A percentile compares a stretch with the other conserved stretches of the same genome.
Conservation (phyloP, 345 rosid genomes). For the Aurinia saxatilis region DNA sequence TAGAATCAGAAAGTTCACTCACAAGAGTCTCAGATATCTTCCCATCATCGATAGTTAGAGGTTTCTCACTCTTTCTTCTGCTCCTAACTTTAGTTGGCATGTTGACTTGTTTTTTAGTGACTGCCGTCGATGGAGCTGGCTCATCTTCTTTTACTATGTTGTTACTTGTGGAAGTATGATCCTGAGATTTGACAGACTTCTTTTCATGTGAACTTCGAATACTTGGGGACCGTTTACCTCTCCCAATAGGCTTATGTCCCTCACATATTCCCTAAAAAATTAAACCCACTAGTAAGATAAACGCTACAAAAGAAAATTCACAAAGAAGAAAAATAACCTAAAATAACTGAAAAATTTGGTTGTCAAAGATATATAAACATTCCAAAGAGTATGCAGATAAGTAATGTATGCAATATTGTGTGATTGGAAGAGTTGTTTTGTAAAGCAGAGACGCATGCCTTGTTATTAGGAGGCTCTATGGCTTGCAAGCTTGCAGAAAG, state of each 20-base stretch:
- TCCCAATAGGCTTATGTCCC: slow-evolving; percentile 32
- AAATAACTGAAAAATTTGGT: neutral
- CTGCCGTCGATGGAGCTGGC: slow-evolving; percentile 38
- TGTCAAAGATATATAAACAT: neutral
- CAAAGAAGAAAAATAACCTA: neutral
- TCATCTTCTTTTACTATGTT: slow-evolving; percentile 39
- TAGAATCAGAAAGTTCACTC: slow-evolving; percentile 30
- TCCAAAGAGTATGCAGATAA: neutral
- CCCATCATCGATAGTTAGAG: slow-evolving; percentile 29
- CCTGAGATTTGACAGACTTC: slow-evolving; percentile 42
- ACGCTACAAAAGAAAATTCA: slow-evolving; percentile 1
- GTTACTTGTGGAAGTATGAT: slow-evolving; percentile 39
- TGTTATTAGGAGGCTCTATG: slow-evolving; percentile 36
- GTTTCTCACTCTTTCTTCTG: slow-evolving; percentile 54
- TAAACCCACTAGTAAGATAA: slow-evolving; percentile 7
- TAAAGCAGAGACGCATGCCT: slow-evolving; percentile 35
- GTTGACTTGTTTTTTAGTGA: slow-evolving; percentile 36
- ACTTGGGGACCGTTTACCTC: slow-evolving; percentile 41
- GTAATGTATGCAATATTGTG: neutral
- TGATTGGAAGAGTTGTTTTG: neutral
- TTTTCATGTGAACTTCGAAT: slow-evolving; percentile 40
- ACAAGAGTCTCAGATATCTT: slow-evolving; percentile 29
- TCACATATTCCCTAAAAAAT: slow-evolving; percentile 39
- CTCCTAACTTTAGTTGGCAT: slow-evolving; percentile 67
- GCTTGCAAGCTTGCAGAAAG: slow-evolving; percentile 30